These are phyloP conservation scores for barrel medic (Medicago truncatula) DNA, from an alignment of 306 rosid species.

Conservation along the genomic window MtrunA17r5.0-ANR NC_053049.1:46898001-46898500, in stretches of 20 bases:
- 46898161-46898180: slow-evolving; percentile 88
- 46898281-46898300: slow-evolving; percentile 96
- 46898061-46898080: too few species aligned
- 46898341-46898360: slow-evolving; percentile 96
- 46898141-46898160: slow-evolving; percentile 93
- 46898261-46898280: slow-evolving; percentile 83
- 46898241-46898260: neutral
- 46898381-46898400: slow-evolving; percentile 30
- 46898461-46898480: slow-evolving; percentile 92
- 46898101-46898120: slow-evolving; percentile 81
- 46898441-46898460: slow-evolving; percentile 85
- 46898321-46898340: slow-evolving; percentile 95
- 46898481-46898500: slow-evolving; percentile 93
- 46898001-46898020: slow-evolving; percentile 22
- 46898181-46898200: slow-evolving; percentile 29
- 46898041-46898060: slow-evolving; percentile 18
- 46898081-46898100: slow-evolving; percentile 14
- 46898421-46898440: slow-evolving; percentile 56
- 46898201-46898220: neutral
- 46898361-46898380: slow-evolving; percentile 26
- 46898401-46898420: slow-evolving; percentile 25
- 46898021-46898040: neutral
- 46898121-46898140: slow-evolving; percentile 99
- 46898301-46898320: slow-evolving; percentile 94
- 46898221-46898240: slow-evolving; percentile 1